Conservation (phyloP, 352 stramenopile species). For the Phytophthora sp. region DNA sequence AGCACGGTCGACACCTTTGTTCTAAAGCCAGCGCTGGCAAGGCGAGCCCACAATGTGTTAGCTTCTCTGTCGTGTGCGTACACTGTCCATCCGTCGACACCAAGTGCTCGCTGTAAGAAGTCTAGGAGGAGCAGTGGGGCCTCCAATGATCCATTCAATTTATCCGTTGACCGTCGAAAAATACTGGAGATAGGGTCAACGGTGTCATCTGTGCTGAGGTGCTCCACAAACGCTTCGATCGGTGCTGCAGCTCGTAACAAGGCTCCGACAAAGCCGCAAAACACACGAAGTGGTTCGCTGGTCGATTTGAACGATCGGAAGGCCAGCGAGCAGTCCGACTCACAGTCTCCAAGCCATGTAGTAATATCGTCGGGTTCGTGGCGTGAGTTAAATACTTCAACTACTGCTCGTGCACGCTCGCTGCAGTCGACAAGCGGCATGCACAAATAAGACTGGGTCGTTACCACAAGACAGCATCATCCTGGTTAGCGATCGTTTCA, state of each 20-base stretch:
- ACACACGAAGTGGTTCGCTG: slow-evolving; percentile 56
- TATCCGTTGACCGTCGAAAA: neutral
- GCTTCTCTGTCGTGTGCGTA: slow-evolving; percentile 64
- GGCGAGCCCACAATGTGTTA: slow-evolving; percentile 53
- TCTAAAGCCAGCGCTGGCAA: slow-evolving; percentile 29
- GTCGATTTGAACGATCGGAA: slow-evolving; percentile 18
- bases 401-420: slow-evolving; percentile 56
- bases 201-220: neutral
- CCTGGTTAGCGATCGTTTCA: neutral
- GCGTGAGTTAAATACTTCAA: slow-evolving; percentile 75
- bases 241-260: slow-evolving; percentile 56
- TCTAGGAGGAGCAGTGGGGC: slow-evolving; percentile 39
- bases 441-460: slow-evolving; percentile 65
- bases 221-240: slow-evolving; percentile 28
- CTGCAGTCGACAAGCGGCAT: slow-evolving; percentile 68
- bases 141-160: neutral
- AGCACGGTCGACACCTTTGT: slow-evolving; percentile 44
- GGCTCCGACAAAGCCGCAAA: slow-evolving; percentile 66
- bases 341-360: slow-evolving; percentile 47
- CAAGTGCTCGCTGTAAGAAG: slow-evolving; percentile 56
- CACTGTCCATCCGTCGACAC: slow-evolving; percentile 60
- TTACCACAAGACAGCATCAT: neutral
- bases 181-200: slow-evolving; percentile 4
- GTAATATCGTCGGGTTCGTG: slow-evolving; percentile 46
- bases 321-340: slow-evolving; percentile 18